Percentiles rank a stretch among this genome's conserved stretches.
These are phyloP conservation scores for Allomyces arbusculus DNA, from an alignment of 192 early-diverging fungal species.

Conservation along the genomic window DNA sequence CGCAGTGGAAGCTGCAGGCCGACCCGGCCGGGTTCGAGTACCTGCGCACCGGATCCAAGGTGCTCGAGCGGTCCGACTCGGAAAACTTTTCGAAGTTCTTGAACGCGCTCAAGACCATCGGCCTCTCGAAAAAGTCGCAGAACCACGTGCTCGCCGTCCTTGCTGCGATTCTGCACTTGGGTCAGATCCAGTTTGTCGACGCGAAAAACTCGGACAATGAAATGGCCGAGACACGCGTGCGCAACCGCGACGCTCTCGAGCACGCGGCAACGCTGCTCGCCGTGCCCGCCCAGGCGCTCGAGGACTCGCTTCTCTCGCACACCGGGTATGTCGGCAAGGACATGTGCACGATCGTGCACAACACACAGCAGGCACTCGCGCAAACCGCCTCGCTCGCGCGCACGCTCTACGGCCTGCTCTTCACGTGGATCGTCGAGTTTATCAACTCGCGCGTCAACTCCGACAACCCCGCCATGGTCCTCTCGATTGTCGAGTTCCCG, in stretches of 20 bases:
- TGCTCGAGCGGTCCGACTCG: constrained; percentile 29
- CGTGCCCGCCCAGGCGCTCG: constrained; percentile 43
- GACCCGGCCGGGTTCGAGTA: constrained; percentile 36
- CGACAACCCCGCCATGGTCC: not conserved
- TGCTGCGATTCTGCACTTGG: constrained; percentile 66
- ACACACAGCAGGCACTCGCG: constrained; percentile 40
- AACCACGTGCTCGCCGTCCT: constrained; percentile 68
- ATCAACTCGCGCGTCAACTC: constrained; percentile 33
- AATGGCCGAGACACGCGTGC: constrained; percentile 51
- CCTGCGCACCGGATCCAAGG: constrained; percentile 27
- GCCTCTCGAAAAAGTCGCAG: constrained; percentile 59
- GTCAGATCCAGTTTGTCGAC: constrained; percentile 64
- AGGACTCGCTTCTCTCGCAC: constrained; percentile 58
- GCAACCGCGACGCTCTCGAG: constrained; percentile 52
- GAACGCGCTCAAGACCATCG: constrained; percentile 61
- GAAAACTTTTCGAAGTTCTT: constrained; percentile 48
- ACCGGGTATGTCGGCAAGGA: constrained; percentile 64
- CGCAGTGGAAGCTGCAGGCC: constrained; percentile 41
- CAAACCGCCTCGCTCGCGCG: constrained; percentile 54
- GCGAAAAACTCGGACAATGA: constrained; percentile 35
- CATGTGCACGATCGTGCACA: constrained; percentile 61
- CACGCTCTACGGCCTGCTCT: constrained; percentile 61
- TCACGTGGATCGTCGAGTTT: constrained; percentile 66
- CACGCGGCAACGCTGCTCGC: constrained; percentile 65
- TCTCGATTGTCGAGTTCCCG: not conserved